phyloP scores from a whole-genome alignment of 2,329 filamentous ascomycete genomes.

The Ustulina deusta region DNA sequence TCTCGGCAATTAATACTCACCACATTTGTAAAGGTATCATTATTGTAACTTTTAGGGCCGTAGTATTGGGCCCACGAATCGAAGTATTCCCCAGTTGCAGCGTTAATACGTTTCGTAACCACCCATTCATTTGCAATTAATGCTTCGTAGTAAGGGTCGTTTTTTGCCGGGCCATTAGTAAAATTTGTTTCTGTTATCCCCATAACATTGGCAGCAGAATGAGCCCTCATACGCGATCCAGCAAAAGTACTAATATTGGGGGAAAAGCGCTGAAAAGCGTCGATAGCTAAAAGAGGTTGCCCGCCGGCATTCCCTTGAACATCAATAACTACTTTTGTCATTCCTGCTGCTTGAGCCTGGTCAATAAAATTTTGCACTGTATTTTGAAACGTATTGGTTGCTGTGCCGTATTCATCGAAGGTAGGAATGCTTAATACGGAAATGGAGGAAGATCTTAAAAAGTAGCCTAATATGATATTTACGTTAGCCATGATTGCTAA shows the following conservation, averaged over 20 bases:
- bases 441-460: slow-evolving; percentile 43
- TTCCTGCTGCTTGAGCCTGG: slow-evolving; percentile 9
- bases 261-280: slow-evolving; percentile 43
- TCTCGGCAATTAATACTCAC: too few species aligned
- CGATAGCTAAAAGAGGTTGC: slow-evolving; percentile 36
- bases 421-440: slow-evolving; percentile 56
- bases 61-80: slow-evolving; percentile 43
- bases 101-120: slow-evolving; percentile 40
- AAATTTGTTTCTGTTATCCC: too few species aligned
- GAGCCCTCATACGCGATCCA: too few species aligned
- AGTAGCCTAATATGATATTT: too few species aligned
- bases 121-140: too few species aligned
- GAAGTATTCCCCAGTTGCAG: slow-evolving; percentile 43
- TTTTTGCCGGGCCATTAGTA: slow-evolving; percentile 28
- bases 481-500: too few species aligned
- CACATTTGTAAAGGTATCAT: slow-evolving; percentile 38
- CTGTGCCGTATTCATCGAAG: slow-evolving; percentile 50
- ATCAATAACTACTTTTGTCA: slow-evolving; percentile 43
- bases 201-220: too few species aligned
- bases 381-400: slow-evolving; percentile 48
- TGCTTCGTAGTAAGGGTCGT: slow-evolving; percentile 34
- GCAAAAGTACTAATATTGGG: too few species aligned
- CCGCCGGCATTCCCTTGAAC: slow-evolving; percentile 44
- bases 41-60: slow-evolving; percentile 27
- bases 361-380: slow-evolving; percentile 49